Evolutionary conservation across 2,329 filamentous ascomycete genomes (phyloP), one percentile per base, ranked within the genome.

Genomic region (Colletotrichum sidae): DNA sequence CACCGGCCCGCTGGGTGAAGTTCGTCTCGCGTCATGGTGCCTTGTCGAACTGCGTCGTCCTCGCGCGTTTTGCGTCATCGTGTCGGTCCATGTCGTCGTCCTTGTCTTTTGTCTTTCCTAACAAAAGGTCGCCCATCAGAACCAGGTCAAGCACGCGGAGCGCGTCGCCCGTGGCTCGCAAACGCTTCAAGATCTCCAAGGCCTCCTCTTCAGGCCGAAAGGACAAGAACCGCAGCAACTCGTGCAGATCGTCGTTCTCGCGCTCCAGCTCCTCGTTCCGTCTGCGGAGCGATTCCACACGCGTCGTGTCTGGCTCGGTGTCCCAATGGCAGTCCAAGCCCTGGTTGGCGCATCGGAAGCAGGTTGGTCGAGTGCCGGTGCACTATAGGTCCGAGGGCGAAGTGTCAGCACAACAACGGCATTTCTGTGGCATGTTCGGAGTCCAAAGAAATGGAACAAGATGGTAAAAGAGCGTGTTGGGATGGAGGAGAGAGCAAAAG

Each of bases 271-370:
- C 46, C 9, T 45, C 34, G 12, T 58, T 42, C 38, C 65, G 39
- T 47, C 56, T 17, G 25, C 52, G 41, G 12, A 65, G 47, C 3
- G 65, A 49, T n/a, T 53, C 25, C 8, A 51, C 17, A 8, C 52
- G 61, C 6, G 65, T 65, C 34, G 50, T 67, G 13, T 65, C 61
- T 10, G 55, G 65, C 17, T 59, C 65, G 11, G 53, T 54, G 47
- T 67, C 65, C 55, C 52, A 67, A 33, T 55, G 46, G 55, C 65
- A 67, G 4, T 57, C 41, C 6, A 56, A 13, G 12, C 33, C 42
- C 35, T 65, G 55, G 15, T 11, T 35, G 5, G 51, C 45, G 34
- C 65, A 67, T 8, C 65, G 65, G 8, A 15, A 38, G 38, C 65
- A 67, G 35, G 50, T 56, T 6, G 65, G 65, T 6, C 61, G 55